Evolutionary conservation across 345 rosid genomes (phyloP).

Genomic region (Aquilaria yunnanensis): DNA sequence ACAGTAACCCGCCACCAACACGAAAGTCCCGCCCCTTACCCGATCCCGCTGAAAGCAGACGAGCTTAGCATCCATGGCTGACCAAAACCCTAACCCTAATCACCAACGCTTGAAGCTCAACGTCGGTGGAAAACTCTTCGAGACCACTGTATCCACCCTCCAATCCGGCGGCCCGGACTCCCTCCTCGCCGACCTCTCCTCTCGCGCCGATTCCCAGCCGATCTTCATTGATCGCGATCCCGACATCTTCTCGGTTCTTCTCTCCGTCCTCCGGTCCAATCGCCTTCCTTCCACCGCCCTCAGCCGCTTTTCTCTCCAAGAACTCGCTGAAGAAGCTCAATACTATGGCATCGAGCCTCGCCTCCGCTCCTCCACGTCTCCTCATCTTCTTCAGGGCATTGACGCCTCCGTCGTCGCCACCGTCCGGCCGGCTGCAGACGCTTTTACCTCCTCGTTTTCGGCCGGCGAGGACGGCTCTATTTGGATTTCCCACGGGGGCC

Average conservation of each 20-base stretch:
- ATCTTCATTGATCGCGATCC: constrained; percentile 95
- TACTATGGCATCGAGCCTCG: constrained; percentile 79
- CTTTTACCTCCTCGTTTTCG: constrained; percentile 56
- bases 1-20: too few relatives aligned
- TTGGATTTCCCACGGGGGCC: constrained; percentile 93
- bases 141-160: constrained; percentile 71
- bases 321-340: constrained; percentile 80
- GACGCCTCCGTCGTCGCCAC: constrained; percentile 69
- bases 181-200: constrained; percentile 67
- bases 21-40: too few relatives aligned
- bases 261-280: constrained; percentile 69
- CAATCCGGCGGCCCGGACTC: constrained; percentile 77
- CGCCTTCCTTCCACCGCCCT: constrained; percentile 59
- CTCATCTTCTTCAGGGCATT: constrained; percentile 58
- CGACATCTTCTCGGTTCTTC: constrained; percentile 76
- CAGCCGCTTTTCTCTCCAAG: constrained; percentile 59
- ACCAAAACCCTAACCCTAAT: background rate
- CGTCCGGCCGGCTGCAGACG: constrained; percentile 61
- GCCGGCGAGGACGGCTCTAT: constrained; percentile 67
- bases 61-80: constrained; percentile 5
- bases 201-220: constrained; percentile 36
- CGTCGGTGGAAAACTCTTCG: constrained; percentile 84
- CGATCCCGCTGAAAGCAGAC: too few relatives aligned
- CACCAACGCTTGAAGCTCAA: constrained; percentile 63
- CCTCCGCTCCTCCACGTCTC: constrained; percentile 55